Conservation (phyloP, 352 stramenopile genomes). For the Phytophthora rubi region DNA sequence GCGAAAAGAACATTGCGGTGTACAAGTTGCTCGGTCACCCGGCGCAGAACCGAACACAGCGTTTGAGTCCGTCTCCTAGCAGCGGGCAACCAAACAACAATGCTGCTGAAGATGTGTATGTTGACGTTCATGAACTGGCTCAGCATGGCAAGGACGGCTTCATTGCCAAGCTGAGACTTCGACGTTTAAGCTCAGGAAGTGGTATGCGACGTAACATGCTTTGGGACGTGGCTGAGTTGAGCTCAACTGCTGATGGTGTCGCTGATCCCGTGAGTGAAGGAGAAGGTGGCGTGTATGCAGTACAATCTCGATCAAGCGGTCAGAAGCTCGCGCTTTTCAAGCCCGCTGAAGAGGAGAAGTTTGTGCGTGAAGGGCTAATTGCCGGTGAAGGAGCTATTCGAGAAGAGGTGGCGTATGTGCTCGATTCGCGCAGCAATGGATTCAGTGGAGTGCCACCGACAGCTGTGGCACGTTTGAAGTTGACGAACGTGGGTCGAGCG, state of each 20-base stretch:
- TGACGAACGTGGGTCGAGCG: conserved; percentile 44
- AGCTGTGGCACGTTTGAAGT: conserved; percentile 65
- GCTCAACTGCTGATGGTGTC: conserved; percentile 53
- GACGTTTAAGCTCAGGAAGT: conserved; percentile 60
- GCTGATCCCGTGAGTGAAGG: conserved; percentile 66
- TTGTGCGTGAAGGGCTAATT: conserved; percentile 72
- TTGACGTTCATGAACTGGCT: conserved; percentile 72
- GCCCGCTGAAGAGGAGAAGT: conserved; percentile 78
- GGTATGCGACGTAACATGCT: conserved; percentile 78
- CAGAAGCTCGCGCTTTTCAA: conserved; percentile 88
- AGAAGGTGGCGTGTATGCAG: conserved; percentile 75
- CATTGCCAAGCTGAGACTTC: conserved; percentile 62
- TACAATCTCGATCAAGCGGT: conserved; percentile 68
- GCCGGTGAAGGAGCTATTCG: conserved; percentile 77
- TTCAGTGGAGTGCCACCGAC: conserved; percentile 83
- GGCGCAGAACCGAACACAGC: conserved; percentile 21
- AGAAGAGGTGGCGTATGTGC: conserved; percentile 78
- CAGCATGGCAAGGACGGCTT: conserved; percentile 81
- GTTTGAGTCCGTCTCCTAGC: conserved; percentile 2
- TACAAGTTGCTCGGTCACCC: conserved; percentile 52
- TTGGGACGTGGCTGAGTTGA: conserved; percentile 75
- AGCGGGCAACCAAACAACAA: conserved; percentile 8
- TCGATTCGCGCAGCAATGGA: conserved; percentile 69
- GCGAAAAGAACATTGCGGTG: conserved; percentile 63
- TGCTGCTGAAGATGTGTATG: conserved; percentile 63